Evolutionary conservation across 1,284 basidiomycete genomes (phyloP).

Genomic region (Ustilago bromivora): DNA sequence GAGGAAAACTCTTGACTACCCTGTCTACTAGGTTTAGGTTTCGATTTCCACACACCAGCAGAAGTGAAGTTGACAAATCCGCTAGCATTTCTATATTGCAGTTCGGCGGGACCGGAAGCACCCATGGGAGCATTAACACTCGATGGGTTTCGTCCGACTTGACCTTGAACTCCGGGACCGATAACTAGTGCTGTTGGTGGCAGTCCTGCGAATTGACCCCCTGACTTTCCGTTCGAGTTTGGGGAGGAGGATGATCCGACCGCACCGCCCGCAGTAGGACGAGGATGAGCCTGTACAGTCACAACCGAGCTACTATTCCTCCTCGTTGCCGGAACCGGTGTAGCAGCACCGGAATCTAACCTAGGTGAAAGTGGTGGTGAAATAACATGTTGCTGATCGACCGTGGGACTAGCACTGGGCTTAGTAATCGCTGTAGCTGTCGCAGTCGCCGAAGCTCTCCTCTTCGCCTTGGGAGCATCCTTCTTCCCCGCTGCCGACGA

Average conservation of each 20-base stretch:
- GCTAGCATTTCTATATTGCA: slow-evolving; percentile 55
- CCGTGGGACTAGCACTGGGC: slow-evolving; percentile 33
- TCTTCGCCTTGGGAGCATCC: slow-evolving; percentile 22
- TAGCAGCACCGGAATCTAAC: slow-evolving; percentile 23
- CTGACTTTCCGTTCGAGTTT: slow-evolving; percentile 30
- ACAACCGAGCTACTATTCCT: slow-evolving; percentile 28
- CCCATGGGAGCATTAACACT: slow-evolving; percentile 45
- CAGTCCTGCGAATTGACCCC: slow-evolving; percentile 41
- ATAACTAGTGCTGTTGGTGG: slow-evolving; percentile 62
- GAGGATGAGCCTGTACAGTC: slow-evolving; percentile 28
- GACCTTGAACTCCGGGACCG: slow-evolving; percentile 64
- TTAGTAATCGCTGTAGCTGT: slow-evolving; percentile 8
- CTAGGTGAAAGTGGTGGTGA: slow-evolving; percentile 34
- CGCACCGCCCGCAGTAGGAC: slow-evolving; percentile 4
- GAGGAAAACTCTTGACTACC: slow-evolving; percentile 30
- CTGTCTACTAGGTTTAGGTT: slow-evolving; percentile 26
- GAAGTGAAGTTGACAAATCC: slow-evolving; percentile 59
- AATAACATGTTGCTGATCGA: slow-evolving; percentile 28
- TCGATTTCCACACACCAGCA: slow-evolving; percentile 42
- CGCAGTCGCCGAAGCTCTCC: slow-evolving; percentile 19
- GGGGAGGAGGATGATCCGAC: slow-evolving; percentile 18
- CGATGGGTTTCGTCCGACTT: slow-evolving; percentile 45
- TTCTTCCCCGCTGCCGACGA: slow-evolving; percentile 11
- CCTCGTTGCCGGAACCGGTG: slow-evolving; percentile 19
- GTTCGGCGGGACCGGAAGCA: slow-evolving; percentile 27